Evolutionary conservation across 257 asterid genomes (phyloP).

Genomic region (Penstemon davidsonii): DNA sequence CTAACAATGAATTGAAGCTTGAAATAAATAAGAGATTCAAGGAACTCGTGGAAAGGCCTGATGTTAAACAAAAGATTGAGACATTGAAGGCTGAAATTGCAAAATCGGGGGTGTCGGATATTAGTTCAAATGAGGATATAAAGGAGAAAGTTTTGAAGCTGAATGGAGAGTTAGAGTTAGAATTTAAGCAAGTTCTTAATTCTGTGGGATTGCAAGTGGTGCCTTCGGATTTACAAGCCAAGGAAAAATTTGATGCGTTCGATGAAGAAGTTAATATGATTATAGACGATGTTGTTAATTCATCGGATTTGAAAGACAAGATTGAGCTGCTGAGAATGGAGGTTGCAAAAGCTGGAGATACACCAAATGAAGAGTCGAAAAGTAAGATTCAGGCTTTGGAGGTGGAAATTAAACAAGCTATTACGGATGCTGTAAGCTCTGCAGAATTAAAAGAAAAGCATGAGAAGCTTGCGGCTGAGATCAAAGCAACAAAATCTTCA

Average conservation of each 20-base stretch:
- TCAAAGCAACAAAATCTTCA: slow-evolving; percentile 42
- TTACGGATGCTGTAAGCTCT: slow-evolving; percentile 45
- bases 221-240: slow-evolving; percentile 37
- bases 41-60: slow-evolving; percentile 51
- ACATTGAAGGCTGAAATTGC: slow-evolving; percentile 55
- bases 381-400: slow-evolving; percentile 55
- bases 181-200: slow-evolving; percentile 43
- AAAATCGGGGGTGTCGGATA: slow-evolving; percentile 44
- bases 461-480: slow-evolving; percentile 52
- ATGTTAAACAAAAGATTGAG: slow-evolving; percentile 57
- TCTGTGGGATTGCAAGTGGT: slow-evolving; percentile 52
- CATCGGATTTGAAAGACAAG: slow-evolving; percentile 67
- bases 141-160: slow-evolving; percentile 57
- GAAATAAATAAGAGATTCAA: slow-evolving; percentile 55
- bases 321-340: slow-evolving; percentile 60
- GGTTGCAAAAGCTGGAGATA: slow-evolving; percentile 52
- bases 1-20: slow-evolving; percentile 43
- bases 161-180: slow-evolving; percentile 50
- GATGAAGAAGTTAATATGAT: slow-evolving; percentile 46
- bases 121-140: slow-evolving; percentile 45
- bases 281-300: slow-evolving; percentile 48
- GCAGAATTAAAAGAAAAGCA: slow-evolving; percentile 57
- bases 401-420: slow-evolving; percentile 58
- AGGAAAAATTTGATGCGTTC: slow-evolving; percentile 43
- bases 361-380: slow-evolving; percentile 48